Evolutionary conservation across 116 monocot species (phyloP), one percentile per base, ranked within the genome.

Genomic region (Posidonia oceanica): DNA sequence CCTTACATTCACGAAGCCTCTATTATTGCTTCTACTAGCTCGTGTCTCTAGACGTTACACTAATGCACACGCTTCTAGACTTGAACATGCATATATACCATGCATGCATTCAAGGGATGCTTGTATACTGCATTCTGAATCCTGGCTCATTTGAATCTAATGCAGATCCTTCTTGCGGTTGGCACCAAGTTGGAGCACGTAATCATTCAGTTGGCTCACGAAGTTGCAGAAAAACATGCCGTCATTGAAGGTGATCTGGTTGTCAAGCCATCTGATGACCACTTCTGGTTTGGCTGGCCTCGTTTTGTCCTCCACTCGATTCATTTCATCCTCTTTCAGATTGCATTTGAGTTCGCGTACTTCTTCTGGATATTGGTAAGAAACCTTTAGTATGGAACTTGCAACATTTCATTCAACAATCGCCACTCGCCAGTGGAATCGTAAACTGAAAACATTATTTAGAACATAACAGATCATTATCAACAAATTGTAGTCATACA

Each of bases 111-210:
- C 29, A 29, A 29, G 29, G 1, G 29, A 29, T 29, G 29, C 29
- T 29, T 29, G 29, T 29, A 29, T 29, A 29, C 29, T 29, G 29
- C 29, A 29, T 29, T 29, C 42, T 42, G 42, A 42, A 5, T 42
- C 8, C 8, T 42, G 42, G 42, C 42, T 42, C 8, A 5, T 42
- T 42, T 42, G 2, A 13, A 14, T 39, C n/a, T n/a, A 56, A 16
- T 57, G 57, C 79, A 91, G 91, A 74, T 91, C 54, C 79, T 91
- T n/a, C 91, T 91, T 69, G 75, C 81, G 40, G 75, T 91, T 41
- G 91, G 91, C 3, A 68, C 91, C 3, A 91, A 91, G 70, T 74
- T 91, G 64, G 91, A 91, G 66, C 87, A 91, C 60, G 66, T 91
- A 37, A 87, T 91, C 48, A 78, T 72, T 72, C 79, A 81, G 71